Conservation (phyloP, 305 asterid genomes). For the Fraxinus angustifolia region DNA sequence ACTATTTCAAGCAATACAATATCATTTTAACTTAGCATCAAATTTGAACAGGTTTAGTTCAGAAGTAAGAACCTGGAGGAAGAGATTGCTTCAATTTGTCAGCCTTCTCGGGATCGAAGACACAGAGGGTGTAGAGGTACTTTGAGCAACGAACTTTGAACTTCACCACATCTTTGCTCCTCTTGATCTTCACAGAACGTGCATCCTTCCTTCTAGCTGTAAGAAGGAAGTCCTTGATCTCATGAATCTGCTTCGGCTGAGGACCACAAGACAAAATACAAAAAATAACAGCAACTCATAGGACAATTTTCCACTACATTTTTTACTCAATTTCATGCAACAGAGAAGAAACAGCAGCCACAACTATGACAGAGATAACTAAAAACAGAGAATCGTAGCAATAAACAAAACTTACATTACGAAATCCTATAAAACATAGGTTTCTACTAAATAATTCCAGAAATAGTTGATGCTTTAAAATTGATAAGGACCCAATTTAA, state of each 20-base stretch:
- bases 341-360: neutral
- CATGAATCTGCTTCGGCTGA: slow-evolving; percentile 55
- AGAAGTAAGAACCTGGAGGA: slow-evolving; percentile 34
- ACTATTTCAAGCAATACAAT: neutral
- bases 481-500: neutral
- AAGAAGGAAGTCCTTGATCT: slow-evolving; percentile 53
- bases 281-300: neutral
- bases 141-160: slow-evolving; percentile 52
- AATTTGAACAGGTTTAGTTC: neutral
- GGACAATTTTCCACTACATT: neutral
- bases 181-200: slow-evolving; percentile 47
- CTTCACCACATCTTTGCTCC: slow-evolving; percentile 44
- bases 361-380: neutral
- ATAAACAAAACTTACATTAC: neutral
- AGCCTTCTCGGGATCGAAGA: slow-evolving; percentile 41
- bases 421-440: neutral
- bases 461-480: neutral
- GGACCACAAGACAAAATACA: neutral
- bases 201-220: slow-evolving; percentile 57
- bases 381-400: neutral
- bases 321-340: neutral
- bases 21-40: neutral
- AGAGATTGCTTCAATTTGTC: slow-evolving; percentile 52
- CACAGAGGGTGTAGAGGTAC: slow-evolving; percentile 48
- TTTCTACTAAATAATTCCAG: neutral